Conservation (phyloP, 176 grass and related monocot genomes). For the Panicum miliaceum region DNA sequence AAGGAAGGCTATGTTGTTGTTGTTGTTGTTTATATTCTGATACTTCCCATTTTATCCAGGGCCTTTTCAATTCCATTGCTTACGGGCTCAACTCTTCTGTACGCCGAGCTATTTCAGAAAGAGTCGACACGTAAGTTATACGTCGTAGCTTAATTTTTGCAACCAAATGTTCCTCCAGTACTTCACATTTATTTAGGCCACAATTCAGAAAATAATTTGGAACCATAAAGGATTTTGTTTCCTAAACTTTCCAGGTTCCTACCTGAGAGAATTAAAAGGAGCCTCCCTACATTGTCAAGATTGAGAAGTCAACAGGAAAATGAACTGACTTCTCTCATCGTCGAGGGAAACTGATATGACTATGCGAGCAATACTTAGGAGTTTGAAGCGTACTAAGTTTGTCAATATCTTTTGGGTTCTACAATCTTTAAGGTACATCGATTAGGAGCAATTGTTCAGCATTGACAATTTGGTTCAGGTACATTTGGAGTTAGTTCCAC, state of each 20-base stretch:
- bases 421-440: neutral
- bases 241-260: slow-evolving; percentile 63
- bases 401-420: neutral
- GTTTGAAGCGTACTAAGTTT: neutral
- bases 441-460: slow-evolving; percentile 34
- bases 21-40: too few relatives aligned
- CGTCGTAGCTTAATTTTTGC: neutral
- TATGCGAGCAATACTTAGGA: slow-evolving; percentile 11
- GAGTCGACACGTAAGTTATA: slow-evolving; percentile 71
- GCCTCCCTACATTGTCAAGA: slow-evolving; percentile 60
- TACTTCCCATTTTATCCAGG: slow-evolving; percentile 41
- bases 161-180: neutral
- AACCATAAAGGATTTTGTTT: slow-evolving; percentile 18
- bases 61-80: slow-evolving; percentile 94
- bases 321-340: slow-evolving; percentile 76
- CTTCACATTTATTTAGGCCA: neutral
- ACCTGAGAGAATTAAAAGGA: slow-evolving; percentile 70
- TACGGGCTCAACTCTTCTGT: slow-evolving; percentile 97
- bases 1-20: too few relatives aligned
- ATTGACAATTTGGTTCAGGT: slow-evolving; percentile 26
- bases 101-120: slow-evolving; percentile 83
- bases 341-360: slow-evolving; percentile 50
- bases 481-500: neutral
- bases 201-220: slow-evolving; percentile 3
- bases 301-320: slow-evolving; percentile 73